Base-by-base conservation (phyloP, 2,329 filamentous ascomycete genomes). In the Elsinoe australis region DNA sequence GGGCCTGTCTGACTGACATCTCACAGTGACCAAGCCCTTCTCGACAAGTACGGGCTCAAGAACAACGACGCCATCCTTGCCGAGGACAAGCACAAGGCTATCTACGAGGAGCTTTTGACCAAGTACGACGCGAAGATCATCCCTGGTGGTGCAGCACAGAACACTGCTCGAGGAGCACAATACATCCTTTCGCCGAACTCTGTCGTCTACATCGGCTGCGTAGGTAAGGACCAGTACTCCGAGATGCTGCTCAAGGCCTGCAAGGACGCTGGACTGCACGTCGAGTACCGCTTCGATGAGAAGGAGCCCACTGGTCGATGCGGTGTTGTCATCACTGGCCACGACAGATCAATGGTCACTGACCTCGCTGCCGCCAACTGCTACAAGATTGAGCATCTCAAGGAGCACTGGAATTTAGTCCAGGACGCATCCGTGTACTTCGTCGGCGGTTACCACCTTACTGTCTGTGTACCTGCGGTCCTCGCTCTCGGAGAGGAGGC, bases 31-130 rank as follows among this genome's bases (percentile, higher is more conserved):
- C 77, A 89, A 59, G 81, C 80, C 22, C 81, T 96, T 49, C 85
- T 98, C 52, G 74, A 89, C 58, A 94, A 95, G 76, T 98, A 98
- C 67, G 81, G 73, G 51, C 78, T 98, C 61, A 95, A 98, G 76
- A 77, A 84, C 67, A 95, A 98, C 73, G 90, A 98, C 68, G 92
- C 92, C 61, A 95, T 98, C 67, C 86, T 98, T 53, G 90, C 90
- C 49, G 87, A 94, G 69, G 80, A 87, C 64, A 84, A 94, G 75
- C 92, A 98, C 72, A 75, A 84, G 64, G 79, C 77, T 36, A 78
- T 98, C 63, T 98, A 88, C 70, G 89, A 96, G 65, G 92, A 98
- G 63, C 79, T 96, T 58, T 79, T 95, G 60, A 83, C 85, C 71
- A 90, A 92, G 77, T 87, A 82, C 71, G 80, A 92, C 60, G 90